A percentile compares a stretch with the other conserved stretches of the same genome.
Conservation (phyloP, 2,329 filamentous ascomycete species). For the Juglanconis oblonga region DNA sequence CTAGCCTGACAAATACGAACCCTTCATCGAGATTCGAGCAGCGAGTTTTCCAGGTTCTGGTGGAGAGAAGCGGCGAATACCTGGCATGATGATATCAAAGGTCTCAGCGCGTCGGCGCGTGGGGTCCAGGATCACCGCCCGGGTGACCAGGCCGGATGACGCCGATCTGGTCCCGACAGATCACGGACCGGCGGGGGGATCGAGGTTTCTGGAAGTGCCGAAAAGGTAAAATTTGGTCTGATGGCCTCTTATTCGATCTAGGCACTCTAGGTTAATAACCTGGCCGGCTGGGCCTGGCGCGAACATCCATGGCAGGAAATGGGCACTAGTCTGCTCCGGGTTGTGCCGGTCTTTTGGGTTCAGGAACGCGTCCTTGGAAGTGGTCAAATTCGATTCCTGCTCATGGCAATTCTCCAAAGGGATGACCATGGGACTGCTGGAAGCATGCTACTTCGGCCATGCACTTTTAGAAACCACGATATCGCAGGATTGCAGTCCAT, state of each 20-base stretch:
- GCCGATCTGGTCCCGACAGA: conserved; percentile 11
- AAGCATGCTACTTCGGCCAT: too few species aligned
- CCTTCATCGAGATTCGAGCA: neutral
- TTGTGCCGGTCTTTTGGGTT: neutral
- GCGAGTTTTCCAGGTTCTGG: neutral
- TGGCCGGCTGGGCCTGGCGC: neutral
- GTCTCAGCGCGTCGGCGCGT: conserved; percentile 16
- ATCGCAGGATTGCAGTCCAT: too few species aligned
- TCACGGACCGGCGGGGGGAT: conserved; percentile 12
- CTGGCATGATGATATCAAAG: conserved; percentile 2
- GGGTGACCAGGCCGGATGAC: conserved; percentile 13
- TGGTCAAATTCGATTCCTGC: neutral
- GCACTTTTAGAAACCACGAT: too few species aligned
- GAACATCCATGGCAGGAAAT: neutral
- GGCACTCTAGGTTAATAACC: neutral
- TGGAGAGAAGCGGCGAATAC: neutral
- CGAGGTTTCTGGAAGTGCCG: conserved; percentile 1
- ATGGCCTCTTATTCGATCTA: neutral
- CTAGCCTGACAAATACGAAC: neutral
- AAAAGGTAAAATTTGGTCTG: neutral
- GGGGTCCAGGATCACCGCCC: conserved; percentile 9
- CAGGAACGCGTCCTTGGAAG: neutral
- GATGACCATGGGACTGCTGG: neutral
- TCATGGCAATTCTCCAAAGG: neutral
- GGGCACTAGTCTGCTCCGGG: too few species aligned